phyloP scores from a whole-genome alignment of 176 grass and related monocot species.

The Rhynchospora tenuis region DNA sequence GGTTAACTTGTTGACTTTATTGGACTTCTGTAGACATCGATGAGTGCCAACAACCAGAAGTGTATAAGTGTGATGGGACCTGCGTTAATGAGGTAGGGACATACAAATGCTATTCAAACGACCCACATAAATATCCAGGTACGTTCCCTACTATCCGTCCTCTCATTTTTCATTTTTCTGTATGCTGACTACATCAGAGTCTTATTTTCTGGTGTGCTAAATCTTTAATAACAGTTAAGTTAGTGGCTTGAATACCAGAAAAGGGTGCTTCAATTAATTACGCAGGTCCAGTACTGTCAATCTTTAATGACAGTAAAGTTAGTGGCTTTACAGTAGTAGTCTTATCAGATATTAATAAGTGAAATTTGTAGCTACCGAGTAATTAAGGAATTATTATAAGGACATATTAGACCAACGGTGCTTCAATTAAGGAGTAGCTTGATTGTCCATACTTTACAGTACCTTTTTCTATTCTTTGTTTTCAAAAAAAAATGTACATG shows the following conservation, averaged over 20 bases:
- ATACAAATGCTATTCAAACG: constrained; percentile 4
- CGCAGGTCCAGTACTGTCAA: not conserved
- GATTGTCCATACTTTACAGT: not conserved
- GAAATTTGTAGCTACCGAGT: not conserved
- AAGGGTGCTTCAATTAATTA: not conserved
- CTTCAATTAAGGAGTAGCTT: not conserved
- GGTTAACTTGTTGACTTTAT: not conserved
- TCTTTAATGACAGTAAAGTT: not conserved
- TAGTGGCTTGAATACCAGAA: not conserved
- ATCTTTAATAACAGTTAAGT: not conserved
- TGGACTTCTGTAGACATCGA: constrained; percentile 24
- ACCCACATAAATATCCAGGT: constrained; percentile 9
- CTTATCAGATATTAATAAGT: not conserved
- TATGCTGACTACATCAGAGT: not conserved
- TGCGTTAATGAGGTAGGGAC: constrained; percentile 15
- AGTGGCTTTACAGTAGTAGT: not conserved
- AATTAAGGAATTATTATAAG: not conserved
- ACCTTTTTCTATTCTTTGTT: no score
- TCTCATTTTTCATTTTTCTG: not conserved
- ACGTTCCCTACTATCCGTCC: not conserved
- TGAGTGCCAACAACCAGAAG: constrained; percentile 4
- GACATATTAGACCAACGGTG: not conserved
- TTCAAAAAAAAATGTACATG: no score
- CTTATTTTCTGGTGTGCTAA: not conserved
- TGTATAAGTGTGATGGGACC: constrained; percentile 17